Conservation (phyloP, 306 rosid genomes). For the Medicago arabica region DNA sequence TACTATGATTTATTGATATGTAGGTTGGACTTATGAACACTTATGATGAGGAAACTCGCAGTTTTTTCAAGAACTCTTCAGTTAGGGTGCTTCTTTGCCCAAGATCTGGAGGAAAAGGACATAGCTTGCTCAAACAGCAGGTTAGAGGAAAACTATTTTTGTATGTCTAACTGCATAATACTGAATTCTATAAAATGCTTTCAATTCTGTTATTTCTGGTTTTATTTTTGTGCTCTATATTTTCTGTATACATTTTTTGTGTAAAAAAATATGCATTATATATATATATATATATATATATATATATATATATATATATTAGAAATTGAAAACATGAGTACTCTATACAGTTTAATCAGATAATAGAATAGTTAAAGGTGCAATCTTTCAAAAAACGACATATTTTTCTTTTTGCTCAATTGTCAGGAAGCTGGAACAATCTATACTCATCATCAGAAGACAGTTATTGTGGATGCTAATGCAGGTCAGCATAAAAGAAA, state of each 20-base stretch:
- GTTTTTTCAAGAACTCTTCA: slow-evolving; percentile 82
- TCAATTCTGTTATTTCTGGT: too few relatives aligned
- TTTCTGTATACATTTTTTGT: too few relatives aligned
- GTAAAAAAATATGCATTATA: background rate
- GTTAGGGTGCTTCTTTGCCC: slow-evolving; percentile 83
- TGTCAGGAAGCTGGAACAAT: slow-evolving; percentile 86
- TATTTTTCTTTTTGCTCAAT: background rate
- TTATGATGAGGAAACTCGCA: slow-evolving; percentile 78
- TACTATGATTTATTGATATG: slow-evolving; percentile 31
- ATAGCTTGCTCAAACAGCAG: slow-evolving; percentile 69
- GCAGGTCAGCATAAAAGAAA: slow-evolving; percentile 74
- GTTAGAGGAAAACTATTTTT: slow-evolving; percentile 32
- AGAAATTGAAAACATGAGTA: background rate
- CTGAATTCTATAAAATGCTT: background rate
- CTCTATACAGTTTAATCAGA: background rate
- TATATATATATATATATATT: too few relatives aligned
- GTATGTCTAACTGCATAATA: slow-evolving; percentile 15
- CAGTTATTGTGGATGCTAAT: slow-evolving; percentile 90
- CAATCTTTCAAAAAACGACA: background rate
- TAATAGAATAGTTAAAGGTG: too few relatives aligned
- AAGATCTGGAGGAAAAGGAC: slow-evolving; percentile 77
- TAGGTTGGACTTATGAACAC: slow-evolving; percentile 82
- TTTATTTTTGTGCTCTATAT: too few relatives aligned
- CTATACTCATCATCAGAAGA: slow-evolving; percentile 95
- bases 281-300: too few relatives aligned